Percentiles rank a stretch among this genome's conserved stretches.
These are phyloP conservation scores for Candida mattraensis DNA, from an alignment of 805 yeast species.

Conservation along the genomic window DNA sequence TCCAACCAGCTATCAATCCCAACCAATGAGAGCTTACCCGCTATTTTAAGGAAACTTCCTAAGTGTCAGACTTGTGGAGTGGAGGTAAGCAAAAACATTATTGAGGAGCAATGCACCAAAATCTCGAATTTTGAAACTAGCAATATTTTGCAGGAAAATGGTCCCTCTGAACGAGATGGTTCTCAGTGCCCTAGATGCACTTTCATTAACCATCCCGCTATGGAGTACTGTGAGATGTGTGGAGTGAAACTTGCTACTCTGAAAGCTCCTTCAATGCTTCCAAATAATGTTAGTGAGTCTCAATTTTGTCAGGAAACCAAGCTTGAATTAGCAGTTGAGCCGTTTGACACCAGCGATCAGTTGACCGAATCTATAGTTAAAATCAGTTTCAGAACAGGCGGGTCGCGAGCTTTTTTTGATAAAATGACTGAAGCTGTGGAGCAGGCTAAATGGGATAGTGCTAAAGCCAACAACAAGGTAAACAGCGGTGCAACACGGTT, in stretches of 20 bases:
- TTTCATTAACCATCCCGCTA: constrained; percentile 77
- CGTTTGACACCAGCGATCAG: constrained; percentile 12
- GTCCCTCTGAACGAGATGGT: constrained; percentile 30
- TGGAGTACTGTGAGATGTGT: constrained; percentile 83
- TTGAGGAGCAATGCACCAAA: constrained; percentile 25
- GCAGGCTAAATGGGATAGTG: constrained; percentile 47
- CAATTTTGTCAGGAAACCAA: no score
- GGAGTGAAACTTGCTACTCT: constrained; percentile 52
- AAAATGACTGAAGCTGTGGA: constrained; percentile 47
- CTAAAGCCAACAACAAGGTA: constrained; percentile 22
- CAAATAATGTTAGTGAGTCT: no score
- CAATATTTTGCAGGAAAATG: background rate
- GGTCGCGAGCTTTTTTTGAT: constrained; percentile 54
- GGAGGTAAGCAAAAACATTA: constrained; percentile 37
- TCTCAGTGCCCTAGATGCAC: constrained; percentile 53
- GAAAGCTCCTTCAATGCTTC: constrained; percentile 23
- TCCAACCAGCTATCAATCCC: constrained; percentile 42
- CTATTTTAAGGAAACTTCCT: no score
- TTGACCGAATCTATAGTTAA: constrained; percentile 45
- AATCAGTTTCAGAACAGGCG: constrained; percentile 74
- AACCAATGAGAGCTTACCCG: constrained; percentile 9
- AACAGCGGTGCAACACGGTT: constrained; percentile 37
- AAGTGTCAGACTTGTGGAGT: constrained; percentile 67
- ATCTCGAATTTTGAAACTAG: background rate
- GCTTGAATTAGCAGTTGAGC: constrained; percentile 16